Evolutionary conservation across 2,329 filamentous ascomycete species (phyloP), one percentile per base, ranked within the genome.

Genomic region (Aspergillus sp.): DNA sequence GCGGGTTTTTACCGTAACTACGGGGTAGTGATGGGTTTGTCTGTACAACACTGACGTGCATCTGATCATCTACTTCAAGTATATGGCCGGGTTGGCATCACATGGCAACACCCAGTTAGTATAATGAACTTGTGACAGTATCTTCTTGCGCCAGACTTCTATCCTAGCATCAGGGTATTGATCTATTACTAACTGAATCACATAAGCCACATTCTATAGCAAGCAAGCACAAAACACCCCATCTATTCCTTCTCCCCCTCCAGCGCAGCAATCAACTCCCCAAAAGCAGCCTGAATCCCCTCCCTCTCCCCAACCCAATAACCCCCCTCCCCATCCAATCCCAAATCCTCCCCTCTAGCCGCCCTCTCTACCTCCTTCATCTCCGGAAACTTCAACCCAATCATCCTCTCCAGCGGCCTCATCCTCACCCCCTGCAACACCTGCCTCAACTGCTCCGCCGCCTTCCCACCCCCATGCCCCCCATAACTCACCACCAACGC

Each of bases 401-500:
- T 67, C 55, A 66, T 70, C 12, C 65, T 70, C 32, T 71, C 65
- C 28, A 73, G 67, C 30, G 73, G 67, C 19, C 59, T 67, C 77
- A 80, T 78, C 12, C 67, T 63, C 36, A 80, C 49, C 0, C 72
- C 78, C 10, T 65, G 63, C 39, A 79, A 61, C 19, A 79, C 68
- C 21, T 71, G 62, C 23, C 63, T 64, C 63, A 80, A 63, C 60
- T 78, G 75, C 25, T 57, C 72, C 2, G 73, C 73, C 2, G 73
- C 73, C 51, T 79, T 78, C 2, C 60, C 70, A 0, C 79, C 78
- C 1, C 79, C 79, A 25, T 71, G 69, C 0, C 78, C 78, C 4
- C 85, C 85, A 72, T 87, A 87, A 58, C 78, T 82, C 25, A 88
- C 78, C 58, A 87, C 76, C 50, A 75, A 73, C 17, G 78, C 79